Evolutionary conservation across 352 stramenopile genomes (phyloP), one percentile per base, ranked within the genome.

Genomic region (Halophytophthora polymorphica): DNA sequence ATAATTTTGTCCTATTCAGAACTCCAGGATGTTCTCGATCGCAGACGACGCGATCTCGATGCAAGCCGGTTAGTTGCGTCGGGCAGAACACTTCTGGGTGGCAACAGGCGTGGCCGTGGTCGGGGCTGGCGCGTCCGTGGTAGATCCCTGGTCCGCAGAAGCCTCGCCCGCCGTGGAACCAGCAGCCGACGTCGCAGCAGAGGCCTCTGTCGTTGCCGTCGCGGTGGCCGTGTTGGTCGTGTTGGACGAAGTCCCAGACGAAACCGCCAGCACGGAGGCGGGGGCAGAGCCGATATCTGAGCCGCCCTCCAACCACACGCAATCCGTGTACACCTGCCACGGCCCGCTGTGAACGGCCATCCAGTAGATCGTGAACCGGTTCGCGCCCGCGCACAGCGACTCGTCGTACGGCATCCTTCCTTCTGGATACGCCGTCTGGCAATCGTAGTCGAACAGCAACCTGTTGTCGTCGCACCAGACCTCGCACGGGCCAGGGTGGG

Each of bases 251-350:
- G 50, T 10, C 55, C 56, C n/a, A n/a, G n/a, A 11, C 45, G 19
- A 45, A 22, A 1, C 50, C 58, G 35, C 61, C 55, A 6, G n/a
- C n/a, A n/a, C n/a, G n/a, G n/a, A n/a, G n/a, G n/a, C 14, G 46
- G 49, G 22, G 55, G 50, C 34, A 51, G 63, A 19, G 45, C 51
- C 11, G 50, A 53, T 10, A 49, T 50, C n/a, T n/a, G n/a, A 11
- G 35, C 61, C 55, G 7, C 23, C 35, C 14, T 69, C 73, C 15
- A 78, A 55, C 58, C 69, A 77, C 17, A 82, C 73, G 39, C 73
- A 85, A 61, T 85, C 62, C 11, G 53, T 79, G 58, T 80, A 83
- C 55, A 76, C 72, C 55, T 83, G 72, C 69, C 72, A 83, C 14
- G 64, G 69, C 6, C 57, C 58, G 18, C 62, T 54, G 38, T 83